Evolutionary conservation across 202 grass and related monocot species (phyloP).

Genomic region (Setaria viridis): DNA sequence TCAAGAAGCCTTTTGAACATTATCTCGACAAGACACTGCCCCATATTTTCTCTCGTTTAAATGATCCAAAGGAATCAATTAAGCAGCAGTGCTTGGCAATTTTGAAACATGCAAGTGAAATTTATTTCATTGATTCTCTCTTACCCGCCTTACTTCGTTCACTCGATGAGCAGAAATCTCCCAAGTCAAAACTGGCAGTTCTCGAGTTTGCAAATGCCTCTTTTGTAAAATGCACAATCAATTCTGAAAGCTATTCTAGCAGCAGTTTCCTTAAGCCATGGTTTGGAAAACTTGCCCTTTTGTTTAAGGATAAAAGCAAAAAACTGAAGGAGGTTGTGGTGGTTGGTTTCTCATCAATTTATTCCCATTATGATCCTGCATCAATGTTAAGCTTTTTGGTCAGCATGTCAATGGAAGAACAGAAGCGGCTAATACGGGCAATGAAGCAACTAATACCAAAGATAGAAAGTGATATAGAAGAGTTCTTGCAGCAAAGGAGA

Average conservation of each 20-base stretch:
- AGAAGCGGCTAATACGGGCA: conserved; percentile 69
- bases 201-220: conserved; percentile 83
- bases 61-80: conserved; percentile 82
- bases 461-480: conserved; percentile 77
- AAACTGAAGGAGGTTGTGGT: conserved; percentile 78
- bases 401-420: conserved; percentile 83
- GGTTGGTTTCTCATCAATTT: conserved; percentile 80
- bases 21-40: conserved; percentile 87
- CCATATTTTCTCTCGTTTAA: conserved; percentile 74
- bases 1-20: conserved; percentile 80
- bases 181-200: conserved; percentile 74
- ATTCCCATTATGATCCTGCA: conserved; percentile 74
- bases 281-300: conserved; percentile 75
- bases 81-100: conserved; percentile 68
- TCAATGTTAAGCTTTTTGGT: conserved; percentile 80
- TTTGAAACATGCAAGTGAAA: conserved; percentile 71
- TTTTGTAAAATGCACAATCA: conserved; percentile 74
- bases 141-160: conserved; percentile 83
- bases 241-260: conserved; percentile 64
- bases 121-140: conserved; percentile 83
- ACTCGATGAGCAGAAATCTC: conserved; percentile 86
- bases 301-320: conserved; percentile 81
- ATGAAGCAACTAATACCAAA: conserved; percentile 75
- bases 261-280: conserved; percentile 91
- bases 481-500: conserved; percentile 81